These are phyloP conservation scores for Lactarius hatsudake DNA, from an alignment of 768 basidiomycete species.

Conservation along the genomic window DNA sequence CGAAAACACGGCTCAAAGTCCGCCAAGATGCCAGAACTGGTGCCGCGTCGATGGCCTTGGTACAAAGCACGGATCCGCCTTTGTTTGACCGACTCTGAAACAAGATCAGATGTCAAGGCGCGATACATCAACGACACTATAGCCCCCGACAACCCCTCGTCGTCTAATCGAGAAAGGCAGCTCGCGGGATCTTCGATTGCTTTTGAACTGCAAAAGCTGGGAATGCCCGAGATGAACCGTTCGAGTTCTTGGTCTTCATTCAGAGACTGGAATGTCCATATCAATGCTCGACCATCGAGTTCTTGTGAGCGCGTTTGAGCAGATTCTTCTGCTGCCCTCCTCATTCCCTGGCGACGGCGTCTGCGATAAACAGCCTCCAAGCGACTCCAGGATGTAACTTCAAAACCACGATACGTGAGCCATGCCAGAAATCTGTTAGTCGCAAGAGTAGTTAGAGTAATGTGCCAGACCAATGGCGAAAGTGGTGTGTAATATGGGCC, in stretches of 20 bases:
- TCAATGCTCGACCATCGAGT: background rate
- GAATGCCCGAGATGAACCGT: background rate
- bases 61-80: background rate
- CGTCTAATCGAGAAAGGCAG: background rate
- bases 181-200: background rate
- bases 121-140: background rate
- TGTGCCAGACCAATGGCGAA: background rate
- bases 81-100: background rate
- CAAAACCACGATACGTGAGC: background rate
- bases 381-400: background rate
- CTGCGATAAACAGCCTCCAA: background rate
- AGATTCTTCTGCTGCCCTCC: background rate
- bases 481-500: background rate
- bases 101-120: background rate
- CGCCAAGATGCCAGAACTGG: background rate
- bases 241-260: constrained; percentile 1
- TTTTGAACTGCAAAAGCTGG: background rate
- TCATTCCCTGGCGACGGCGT: background rate
- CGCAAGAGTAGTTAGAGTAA: background rate
- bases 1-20: background rate
- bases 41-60: background rate
- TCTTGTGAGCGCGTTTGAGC: background rate
- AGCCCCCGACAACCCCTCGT: background rate
- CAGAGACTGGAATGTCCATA: background rate
- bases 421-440: background rate